Conservation (phyloP, 2,329 filamentous ascomycete genomes). For the Phialophora macrospora region DNA sequence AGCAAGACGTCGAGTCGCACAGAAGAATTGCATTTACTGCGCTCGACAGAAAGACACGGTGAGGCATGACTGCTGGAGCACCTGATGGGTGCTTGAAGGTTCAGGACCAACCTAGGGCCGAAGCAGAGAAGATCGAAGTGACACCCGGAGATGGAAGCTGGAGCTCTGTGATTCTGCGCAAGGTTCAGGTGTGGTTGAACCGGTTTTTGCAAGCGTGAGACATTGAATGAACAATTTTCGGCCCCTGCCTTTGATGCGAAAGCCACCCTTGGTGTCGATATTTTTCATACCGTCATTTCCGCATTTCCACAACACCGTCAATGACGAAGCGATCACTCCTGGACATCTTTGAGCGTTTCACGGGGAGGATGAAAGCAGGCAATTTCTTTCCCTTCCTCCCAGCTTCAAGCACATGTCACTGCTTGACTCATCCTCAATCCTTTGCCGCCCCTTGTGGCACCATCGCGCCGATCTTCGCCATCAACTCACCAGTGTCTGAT, state of each 20-base stretch:
- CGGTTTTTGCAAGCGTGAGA: background rate
- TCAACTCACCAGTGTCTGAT: conserved; percentile 21
- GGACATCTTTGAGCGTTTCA: background rate
- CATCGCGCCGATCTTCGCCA: conserved; percentile 21
- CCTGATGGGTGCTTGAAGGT: no score
- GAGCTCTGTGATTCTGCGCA: background rate
- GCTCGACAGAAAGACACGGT: background rate
- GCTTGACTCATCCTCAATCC: background rate
- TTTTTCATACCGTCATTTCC: no score
- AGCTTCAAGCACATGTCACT: background rate
- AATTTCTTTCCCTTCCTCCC: background rate
- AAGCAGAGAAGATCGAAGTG: background rate
- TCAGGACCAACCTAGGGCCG: background rate
- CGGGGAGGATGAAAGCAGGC: background rate
- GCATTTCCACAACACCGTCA: no score
- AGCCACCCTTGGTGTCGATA: background rate
- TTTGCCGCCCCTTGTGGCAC: background rate
- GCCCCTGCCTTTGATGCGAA: background rate
- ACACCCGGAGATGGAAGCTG: background rate
- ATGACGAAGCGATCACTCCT: background rate
- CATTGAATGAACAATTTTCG: background rate
- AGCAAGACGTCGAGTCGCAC: background rate
- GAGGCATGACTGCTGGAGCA: background rate
- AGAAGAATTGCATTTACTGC: background rate
- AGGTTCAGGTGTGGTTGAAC: background rate